Base-by-base conservation (phyloP, 148 eudicot genomes). In the Drosera capensis region DNA sequence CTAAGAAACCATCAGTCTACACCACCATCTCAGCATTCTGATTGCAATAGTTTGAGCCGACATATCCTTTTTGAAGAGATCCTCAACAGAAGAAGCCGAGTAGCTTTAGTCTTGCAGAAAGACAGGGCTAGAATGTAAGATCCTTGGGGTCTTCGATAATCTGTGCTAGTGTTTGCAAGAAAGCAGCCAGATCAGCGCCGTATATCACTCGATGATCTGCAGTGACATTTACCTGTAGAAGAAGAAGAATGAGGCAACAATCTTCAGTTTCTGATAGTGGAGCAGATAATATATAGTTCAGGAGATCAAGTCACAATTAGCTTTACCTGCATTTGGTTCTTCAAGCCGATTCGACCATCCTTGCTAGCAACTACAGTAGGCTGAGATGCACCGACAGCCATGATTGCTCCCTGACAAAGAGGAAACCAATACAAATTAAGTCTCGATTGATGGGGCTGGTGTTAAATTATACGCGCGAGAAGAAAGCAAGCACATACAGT, bases 301-400 rank as follows among this genome's bases (percentile, higher is more conserved):
- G n/a, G n/a, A n/a, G 4, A 9, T 34, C 38, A 9, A 5, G 11
- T 28, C 31, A 28, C 11, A 28, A 28, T 28, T 6, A 6, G 31
- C 80, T n/a, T 77, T 36, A 90, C 97, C 77, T 71, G 71, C 95
- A 90, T 90, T 62, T 80, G 70, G 43, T 65, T 84, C 58, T 84
- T 90, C 3, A 90, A 84, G 2, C 81, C 74, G 72, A 90, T 82
- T 54, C 72, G 82, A 48, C 95, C 95, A 56, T 90, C 95, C 25
- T 65, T 56, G 60, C 71, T 86, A 25, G 96, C 93, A 50, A 65
- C 68, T 57, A 77, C 87, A 54, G 88, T 71, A 37, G 93, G 87
- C 58, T 86, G 81, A 62, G 96, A 86, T 46, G 96, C 94, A 59
- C 96, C 96, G 55, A 86, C 96, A 44, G 94, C 94, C 96, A 86